Conservation (phyloP, 345 rosid genomes). For the Anacardium occidentale region DNA sequence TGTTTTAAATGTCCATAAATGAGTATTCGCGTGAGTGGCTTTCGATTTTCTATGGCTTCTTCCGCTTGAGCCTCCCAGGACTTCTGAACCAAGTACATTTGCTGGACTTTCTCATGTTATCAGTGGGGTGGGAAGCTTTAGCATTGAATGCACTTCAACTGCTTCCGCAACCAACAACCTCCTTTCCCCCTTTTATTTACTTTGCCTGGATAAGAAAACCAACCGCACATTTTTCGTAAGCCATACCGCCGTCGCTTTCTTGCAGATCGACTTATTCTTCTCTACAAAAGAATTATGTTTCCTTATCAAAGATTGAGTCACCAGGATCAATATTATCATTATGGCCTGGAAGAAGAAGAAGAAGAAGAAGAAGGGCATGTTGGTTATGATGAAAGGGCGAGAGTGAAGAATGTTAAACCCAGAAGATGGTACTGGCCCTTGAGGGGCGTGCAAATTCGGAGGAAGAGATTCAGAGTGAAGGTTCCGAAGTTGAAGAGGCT, state of each 20-base stretch:
- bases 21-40: too few relatives aligned
- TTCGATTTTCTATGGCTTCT: too few relatives aligned
- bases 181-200: not conserved
- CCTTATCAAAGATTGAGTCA: constrained; percentile 43
- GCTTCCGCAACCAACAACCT: constrained; percentile 16
- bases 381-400: constrained; percentile 17
- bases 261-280: not conserved
- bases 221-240: not conserved
- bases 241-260: too few relatives aligned
- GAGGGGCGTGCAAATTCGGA: constrained; percentile 34
- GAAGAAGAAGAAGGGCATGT: constrained; percentile 12
- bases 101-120: too few relatives aligned
- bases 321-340: constrained; percentile 32
- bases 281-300: constrained; percentile 9
- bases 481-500: constrained; percentile 39
- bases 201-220: not conserved
- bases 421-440: constrained; percentile 33
- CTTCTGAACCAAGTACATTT: too few relatives aligned
- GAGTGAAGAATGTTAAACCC: constrained; percentile 17
- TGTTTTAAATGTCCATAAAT: too few relatives aligned
- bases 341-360: constrained; percentile 11
- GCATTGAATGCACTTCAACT: constrained; percentile 37
- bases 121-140: too few relatives aligned
- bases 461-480: constrained; percentile 53
- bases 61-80: too few relatives aligned